A percentile compares a stretch with the other conserved stretches of the same genome.
These are phyloP conservation scores for Cladosporium sp. DNA, from an alignment of 2,329 filamentous ascomycete species.

Conservation along the genomic window DNA sequence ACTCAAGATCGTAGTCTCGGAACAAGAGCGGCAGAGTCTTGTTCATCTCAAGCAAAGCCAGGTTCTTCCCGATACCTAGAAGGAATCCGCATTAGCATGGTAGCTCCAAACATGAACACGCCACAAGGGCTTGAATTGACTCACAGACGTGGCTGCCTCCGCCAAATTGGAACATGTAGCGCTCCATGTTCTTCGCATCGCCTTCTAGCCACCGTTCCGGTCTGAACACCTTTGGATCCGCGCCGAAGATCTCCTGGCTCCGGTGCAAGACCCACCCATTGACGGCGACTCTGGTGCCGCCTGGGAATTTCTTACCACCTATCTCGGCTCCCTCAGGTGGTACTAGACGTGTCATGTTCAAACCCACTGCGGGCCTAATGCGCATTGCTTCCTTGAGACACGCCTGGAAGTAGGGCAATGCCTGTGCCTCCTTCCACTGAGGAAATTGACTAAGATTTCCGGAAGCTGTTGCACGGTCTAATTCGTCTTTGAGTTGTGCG, in stretches of 20 bases:
- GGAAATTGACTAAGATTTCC: slow-evolving; percentile 66
- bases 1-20: slow-evolving; percentile 55
- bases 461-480: slow-evolving; percentile 60
- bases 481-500: slow-evolving; percentile 57
- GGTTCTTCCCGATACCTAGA: slow-evolving; percentile 61
- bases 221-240: slow-evolving; percentile 63
- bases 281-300: slow-evolving; percentile 72
- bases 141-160: slow-evolving; percentile 57
- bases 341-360: slow-evolving; percentile 61
- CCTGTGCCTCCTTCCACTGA: slow-evolving; percentile 59
- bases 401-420: slow-evolving; percentile 73
- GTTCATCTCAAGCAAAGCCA: slow-evolving; percentile 51
- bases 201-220: slow-evolving; percentile 67
- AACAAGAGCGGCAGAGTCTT: slow-evolving; percentile 46
- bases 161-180: slow-evolving; percentile 71
- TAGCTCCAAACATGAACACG: background rate
- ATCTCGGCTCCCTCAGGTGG: slow-evolving; percentile 58
- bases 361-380: slow-evolving; percentile 70
- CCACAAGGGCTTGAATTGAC: background rate
- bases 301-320: slow-evolving; percentile 62
- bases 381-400: slow-evolving; percentile 77
- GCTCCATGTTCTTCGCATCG: slow-evolving; percentile 64
- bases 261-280: slow-evolving; percentile 75
- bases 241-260: slow-evolving; percentile 65
- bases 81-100: background rate